phyloP scores from a whole-genome alignment of 140 eudicot species.

The Stevia rebaudiana region DNA sequence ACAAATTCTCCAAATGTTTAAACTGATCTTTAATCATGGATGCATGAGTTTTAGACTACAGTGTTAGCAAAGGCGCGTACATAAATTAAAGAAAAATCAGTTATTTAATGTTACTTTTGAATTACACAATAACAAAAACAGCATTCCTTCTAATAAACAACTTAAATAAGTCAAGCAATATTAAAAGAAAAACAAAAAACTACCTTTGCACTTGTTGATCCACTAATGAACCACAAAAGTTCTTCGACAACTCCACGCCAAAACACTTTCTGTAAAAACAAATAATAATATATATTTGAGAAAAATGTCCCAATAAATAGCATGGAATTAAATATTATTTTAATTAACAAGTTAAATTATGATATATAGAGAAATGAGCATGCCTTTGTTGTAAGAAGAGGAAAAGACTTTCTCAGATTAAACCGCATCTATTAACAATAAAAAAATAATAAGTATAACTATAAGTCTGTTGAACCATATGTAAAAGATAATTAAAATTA shows the following conservation, averaged over 20 bases:
- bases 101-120: too few species aligned
- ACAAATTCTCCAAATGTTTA: too few species aligned
- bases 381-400: constrained; percentile 78
- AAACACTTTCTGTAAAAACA: constrained; percentile 58
- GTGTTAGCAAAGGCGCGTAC: too few species aligned
- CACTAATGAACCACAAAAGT: constrained; percentile 94
- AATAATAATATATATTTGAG: constrained; percentile 12
- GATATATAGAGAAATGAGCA: constrained; percentile 17
- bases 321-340: background rate
- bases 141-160: background rate
- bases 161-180: background rate
- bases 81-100: too few species aligned
- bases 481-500: too few species aligned
- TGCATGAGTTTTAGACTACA: too few species aligned
- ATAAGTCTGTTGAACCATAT: background rate
- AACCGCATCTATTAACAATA: constrained; percentile 62
- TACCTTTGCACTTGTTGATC: constrained; percentile 92
- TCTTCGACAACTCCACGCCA: constrained; percentile 96
- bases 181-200: background rate
- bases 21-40: too few species aligned
- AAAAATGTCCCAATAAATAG: constrained; percentile 12
- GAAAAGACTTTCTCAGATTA: constrained; percentile 61
- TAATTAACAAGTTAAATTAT: background rate
- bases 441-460: background rate
- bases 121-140: too few species aligned